A percentile compares a stretch with the other conserved stretches of the same genome.
Evolutionary conservation across 2,329 filamentous ascomycete genomes (phyloP).

Genomic region (Bipolaris zeicola): DNA sequence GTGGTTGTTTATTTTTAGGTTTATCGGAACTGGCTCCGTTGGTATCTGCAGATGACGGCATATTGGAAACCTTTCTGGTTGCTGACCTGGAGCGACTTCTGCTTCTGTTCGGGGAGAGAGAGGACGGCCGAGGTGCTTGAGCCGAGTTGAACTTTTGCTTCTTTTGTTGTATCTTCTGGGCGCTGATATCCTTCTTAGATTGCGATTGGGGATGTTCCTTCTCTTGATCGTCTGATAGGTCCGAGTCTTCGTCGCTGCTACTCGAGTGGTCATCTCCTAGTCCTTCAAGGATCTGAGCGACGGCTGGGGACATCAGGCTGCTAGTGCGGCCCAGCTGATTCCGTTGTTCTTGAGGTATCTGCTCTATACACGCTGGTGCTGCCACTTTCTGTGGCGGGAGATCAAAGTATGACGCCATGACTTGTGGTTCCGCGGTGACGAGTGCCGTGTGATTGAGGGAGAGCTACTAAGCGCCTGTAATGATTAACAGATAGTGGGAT

Average conservation of each 20-base stretch:
- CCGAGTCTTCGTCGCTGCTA: slow-evolving; percentile 27
- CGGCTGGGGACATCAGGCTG: slow-evolving; percentile 37
- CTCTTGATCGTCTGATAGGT: slow-evolving; percentile 19
- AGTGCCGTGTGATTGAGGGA: neutral
- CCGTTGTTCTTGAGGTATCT: slow-evolving; percentile 20
- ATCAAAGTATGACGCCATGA: slow-evolving; percentile 47
- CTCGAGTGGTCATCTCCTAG: slow-evolving; percentile 34
- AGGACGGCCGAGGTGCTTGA: slow-evolving; percentile 14
- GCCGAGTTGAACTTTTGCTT: slow-evolving; percentile 5
- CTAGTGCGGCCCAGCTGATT: slow-evolving; percentile 23
- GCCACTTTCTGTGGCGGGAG: slow-evolving; percentile 27
- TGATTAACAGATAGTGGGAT: slow-evolving; percentile 13
- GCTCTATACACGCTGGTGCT: slow-evolving; percentile 17
- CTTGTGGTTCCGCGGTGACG: neutral
- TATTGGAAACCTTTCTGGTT: slow-evolving; percentile 13
- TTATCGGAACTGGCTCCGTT: slow-evolving; percentile 17
- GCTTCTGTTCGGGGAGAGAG: slow-evolving; percentile 21
- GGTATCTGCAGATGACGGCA: slow-evolving; percentile 10
- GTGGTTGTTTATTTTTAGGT: slow-evolving; percentile 28
- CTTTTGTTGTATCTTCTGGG: slow-evolving; percentile 14
- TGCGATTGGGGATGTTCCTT: neutral
- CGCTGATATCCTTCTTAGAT: slow-evolving; percentile 14
- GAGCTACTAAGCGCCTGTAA: neutral
- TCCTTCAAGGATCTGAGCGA: slow-evolving; percentile 39
- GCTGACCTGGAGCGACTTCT: slow-evolving; percentile 20